Evolutionary conservation across 108 stramenopile species (phyloP), one percentile per base, ranked within the genome.

Genomic region (Mediolabrus comicus): DNA sequence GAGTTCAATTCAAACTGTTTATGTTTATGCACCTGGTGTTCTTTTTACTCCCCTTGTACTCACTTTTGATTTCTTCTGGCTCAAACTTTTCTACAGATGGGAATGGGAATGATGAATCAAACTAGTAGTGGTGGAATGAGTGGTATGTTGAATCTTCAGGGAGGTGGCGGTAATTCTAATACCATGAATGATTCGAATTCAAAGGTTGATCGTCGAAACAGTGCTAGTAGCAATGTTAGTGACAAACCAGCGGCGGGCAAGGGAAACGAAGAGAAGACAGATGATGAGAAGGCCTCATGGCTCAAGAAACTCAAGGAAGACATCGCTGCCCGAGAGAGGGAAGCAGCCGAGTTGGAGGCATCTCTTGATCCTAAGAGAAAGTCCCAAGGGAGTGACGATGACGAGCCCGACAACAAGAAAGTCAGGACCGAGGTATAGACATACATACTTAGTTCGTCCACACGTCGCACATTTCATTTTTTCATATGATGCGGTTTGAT

Each of bases 281-380:
- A 71, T 29, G 71, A 81, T 12, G 80, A 77, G 41, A 56, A 61
- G 24, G 71, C 75, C 3, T 49, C 36, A 11, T 35, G 35, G 65
- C 53, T 81, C 29, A 62, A 35, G 14, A 72, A 81, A 41, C 59
- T 81, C 54, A 77, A 81, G 71, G 80, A 74, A 29, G 80, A 77
- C 26, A 80, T 80, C 11, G 56, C 74, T 19, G 62, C 58, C 0
- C 61, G 57, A 8, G 79, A 71, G 43, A 63, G 53, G 61, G 74
- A 80, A 30, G 69, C 69, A 12, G 56, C 39, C 1, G 69, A 70
- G 25, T 34, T 80, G 35, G 74, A 80, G 43, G 74, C 68, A 19
- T 70, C 74, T 4, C 49, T 75, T 35, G 72, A 46, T 51, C 17
- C 56, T n/a, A 79, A 71, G 33, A 59, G 78, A 43, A 79, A 72